Conservation (phyloP, 768 basidiomycete species). For the Ephemerocybe angulata region DNA sequence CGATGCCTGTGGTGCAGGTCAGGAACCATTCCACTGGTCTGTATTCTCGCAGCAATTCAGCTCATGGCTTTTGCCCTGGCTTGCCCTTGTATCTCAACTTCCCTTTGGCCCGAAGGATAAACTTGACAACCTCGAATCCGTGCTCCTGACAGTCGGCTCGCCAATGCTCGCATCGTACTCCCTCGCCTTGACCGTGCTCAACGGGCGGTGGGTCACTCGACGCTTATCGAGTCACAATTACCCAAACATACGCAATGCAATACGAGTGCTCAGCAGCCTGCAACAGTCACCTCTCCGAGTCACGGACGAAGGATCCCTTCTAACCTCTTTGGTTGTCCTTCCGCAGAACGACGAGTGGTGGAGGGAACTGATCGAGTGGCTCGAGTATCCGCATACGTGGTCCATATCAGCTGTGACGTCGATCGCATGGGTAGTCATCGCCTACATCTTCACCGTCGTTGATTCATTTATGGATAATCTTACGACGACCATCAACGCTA, state of each 20-base stretch:
- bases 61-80: constrained; percentile 46
- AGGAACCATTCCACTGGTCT: constrained; percentile 28
- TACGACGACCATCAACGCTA: constrained; percentile 19
- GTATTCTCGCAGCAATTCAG: constrained; percentile 37
- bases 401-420: constrained; percentile 35
- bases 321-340: constrained; percentile 41
- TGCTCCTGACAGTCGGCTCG: constrained; percentile 41
- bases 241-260: constrained; percentile 28
- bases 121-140: constrained; percentile 40
- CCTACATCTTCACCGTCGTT: constrained; percentile 38
- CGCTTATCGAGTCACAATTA: constrained; percentile 27
- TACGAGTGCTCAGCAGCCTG: constrained; percentile 33
- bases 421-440: constrained; percentile 42
- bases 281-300: constrained; percentile 40
- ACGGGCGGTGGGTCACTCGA: constrained; percentile 38
- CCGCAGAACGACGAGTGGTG: constrained; percentile 43
- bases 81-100: constrained; percentile 47
- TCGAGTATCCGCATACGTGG: constrained; percentile 34
- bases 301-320: constrained; percentile 20
- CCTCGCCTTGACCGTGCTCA: constrained; percentile 39
- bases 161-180: constrained; percentile 46
- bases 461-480: constrained; percentile 27
- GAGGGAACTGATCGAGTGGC: constrained; percentile 25
- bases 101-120: constrained; percentile 41
- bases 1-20: constrained; percentile 22